Percentiles rank a stretch among this genome's conserved stretches.
Conservation (phyloP, 192 early-diverging fungal genomes). For the Coemansia interrupta region DNA sequence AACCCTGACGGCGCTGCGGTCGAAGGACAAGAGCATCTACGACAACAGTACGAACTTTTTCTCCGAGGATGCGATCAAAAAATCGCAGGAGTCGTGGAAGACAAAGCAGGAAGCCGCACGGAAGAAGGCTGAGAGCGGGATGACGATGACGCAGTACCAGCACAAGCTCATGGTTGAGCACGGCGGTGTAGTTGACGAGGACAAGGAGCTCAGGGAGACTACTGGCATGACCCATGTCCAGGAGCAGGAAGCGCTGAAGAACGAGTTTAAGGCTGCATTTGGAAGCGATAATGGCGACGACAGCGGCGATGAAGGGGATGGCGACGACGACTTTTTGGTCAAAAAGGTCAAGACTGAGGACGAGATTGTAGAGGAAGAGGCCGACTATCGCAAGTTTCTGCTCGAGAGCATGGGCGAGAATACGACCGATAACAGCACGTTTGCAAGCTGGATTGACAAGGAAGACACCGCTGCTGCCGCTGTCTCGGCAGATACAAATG, state of each 20-base stretch:
- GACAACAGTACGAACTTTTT: constrained; percentile 76
- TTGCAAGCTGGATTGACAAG: constrained; percentile 55
- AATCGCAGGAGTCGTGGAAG: constrained; percentile 38
- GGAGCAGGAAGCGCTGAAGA: constrained; percentile 78
- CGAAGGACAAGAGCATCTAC: constrained; percentile 79
- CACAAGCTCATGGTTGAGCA: constrained; percentile 55
- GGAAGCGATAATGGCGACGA: constrained; percentile 35
- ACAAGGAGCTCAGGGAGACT: constrained; percentile 17
- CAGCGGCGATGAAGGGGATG: constrained; percentile 58
- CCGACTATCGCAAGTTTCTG: constrained; percentile 86
- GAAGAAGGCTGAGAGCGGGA: constrained; percentile 20
- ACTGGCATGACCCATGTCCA: constrained; percentile 64
- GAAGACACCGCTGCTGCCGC: constrained; percentile 49
- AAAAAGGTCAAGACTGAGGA: constrained; percentile 70
- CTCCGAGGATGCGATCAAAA: constrained; percentile 46
- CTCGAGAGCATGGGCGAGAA: constrained; percentile 67
- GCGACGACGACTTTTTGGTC: constrained; percentile 66
- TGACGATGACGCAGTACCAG: constrained; percentile 85
- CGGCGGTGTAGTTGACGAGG: constrained; percentile 53
- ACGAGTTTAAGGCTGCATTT: constrained; percentile 66
- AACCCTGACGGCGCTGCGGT: constrained; percentile 77
- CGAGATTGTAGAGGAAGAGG: constrained; percentile 78
- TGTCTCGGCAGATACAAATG: not conserved
- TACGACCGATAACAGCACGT: constrained; percentile 10
- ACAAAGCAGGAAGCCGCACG: constrained; percentile 32